Base-by-base conservation (phyloP, 2,329 filamentous ascomycete genomes). In the Ascochyta fabae region DNA sequence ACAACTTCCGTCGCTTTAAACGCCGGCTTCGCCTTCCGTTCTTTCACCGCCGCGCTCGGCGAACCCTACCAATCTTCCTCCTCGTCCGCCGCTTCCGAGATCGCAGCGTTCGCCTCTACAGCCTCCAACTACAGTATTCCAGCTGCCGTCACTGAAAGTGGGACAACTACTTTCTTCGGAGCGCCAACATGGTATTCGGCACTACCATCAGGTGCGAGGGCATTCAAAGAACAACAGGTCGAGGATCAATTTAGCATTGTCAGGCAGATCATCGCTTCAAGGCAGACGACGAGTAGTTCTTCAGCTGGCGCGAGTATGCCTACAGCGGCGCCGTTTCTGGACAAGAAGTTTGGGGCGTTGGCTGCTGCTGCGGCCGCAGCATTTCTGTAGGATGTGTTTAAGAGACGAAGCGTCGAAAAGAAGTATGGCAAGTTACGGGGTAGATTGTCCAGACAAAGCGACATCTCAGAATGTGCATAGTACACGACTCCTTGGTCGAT, bases 141-240 rank as follows among this genome's bases (percentile, higher is more conserved):
- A 0, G 54, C 68, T 24, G 60, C 55, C 16, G 68, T 71, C 22
- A 71, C 70, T 6, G 60, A 66, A 19, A 54, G 58, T 4, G 54
- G 46, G 3, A 56, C 60, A 3, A 67, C 64, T 3, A 66, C 65
- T 12, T 67, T 66, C 6, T 68, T 60, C 48, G 63, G 60, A 27
- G 64, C 59, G 16, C 70, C 70, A 23, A 52, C 61, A 12, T 72
- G 70, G 70, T 72, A 72, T 22, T 62, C 60, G 13, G 68, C 70
- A 48, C 58, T 72, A 46, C 70, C 70, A 23, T 66, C 57, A 33
- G 57, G 58, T 19, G 70, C 61, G n/a, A 49, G 61, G 24, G 53
- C 56, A 23, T 72, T 71, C 51, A 72, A 72, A 60, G 70, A 72
- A 49, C 59, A 64, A 42, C 69, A 72, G 60, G 69, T 72, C 10